Base-by-base conservation (phyloP, 2,329 filamentous ascomycete genomes). In the Aspergillus ibericus region DNA sequence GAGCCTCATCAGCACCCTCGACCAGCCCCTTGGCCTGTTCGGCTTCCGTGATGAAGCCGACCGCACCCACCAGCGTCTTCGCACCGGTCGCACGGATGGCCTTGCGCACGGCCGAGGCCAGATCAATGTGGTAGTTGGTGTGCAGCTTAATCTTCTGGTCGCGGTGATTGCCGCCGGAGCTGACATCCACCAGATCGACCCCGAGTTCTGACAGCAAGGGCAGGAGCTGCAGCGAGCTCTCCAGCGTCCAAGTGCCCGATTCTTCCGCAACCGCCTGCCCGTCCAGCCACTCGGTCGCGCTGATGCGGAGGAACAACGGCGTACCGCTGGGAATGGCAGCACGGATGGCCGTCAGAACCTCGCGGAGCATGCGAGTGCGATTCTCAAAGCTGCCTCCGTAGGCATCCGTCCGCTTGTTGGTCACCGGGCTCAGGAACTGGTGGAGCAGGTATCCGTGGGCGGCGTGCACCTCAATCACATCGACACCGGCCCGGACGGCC, bases 391-490 rank as follows among this genome's bases (percentile, higher is more conserved):
- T 75, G 60, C 83, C 77, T 50, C 80, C 76, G 66, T 81, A 85
- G 46, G 74, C 67, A 65, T 85, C 83, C 0, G 78, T 89, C 13
- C 91, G 83, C 58, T 83, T 77, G 75, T 95, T 95, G 20, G 82
- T 82, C 1, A 83, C 83, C 0, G 90, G 89, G 1, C 85, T 87
- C 4, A 92, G 61, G 77, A 93, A 93, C 6, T 80, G 72, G 67
- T 88, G 84, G 1, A 93, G 75, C 0, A 95, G 82, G 69, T 93
- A 93, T 1, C 91, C 90, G 69, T 93, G 90, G 0, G 90, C 91
- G 59, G 81, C 84, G 76, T 93, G 91, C 35, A 95, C 84, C 72
- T 95, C 91, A 59, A 95, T 88, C 4, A 87, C 81, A 70, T 96
- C 91, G 53, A 92, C 83, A 0, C 91, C 91, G 3, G 86, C 88